Evolutionary conservation across 108 stramenopile genomes (phyloP).

Genomic region (Poteriospumella lacustris): DNA sequence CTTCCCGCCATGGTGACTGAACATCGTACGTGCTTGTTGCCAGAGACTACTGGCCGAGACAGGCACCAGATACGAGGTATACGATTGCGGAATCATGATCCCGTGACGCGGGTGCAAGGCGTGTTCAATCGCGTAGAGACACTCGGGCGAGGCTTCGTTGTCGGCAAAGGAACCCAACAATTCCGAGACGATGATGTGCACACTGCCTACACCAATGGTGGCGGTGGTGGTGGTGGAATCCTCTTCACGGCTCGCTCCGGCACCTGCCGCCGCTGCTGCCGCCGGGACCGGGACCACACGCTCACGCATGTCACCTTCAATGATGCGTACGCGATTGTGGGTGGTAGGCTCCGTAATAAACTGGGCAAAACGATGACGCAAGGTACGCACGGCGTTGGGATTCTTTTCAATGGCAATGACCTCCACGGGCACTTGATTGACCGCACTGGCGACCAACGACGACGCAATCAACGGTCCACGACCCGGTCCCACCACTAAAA

Average conservation of each 20-base stretch:
- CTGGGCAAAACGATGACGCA: slow-evolving; percentile 61
- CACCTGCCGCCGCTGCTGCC: too few species aligned
- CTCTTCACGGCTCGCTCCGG: too few species aligned
- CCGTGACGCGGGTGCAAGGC: slow-evolving; percentile 60
- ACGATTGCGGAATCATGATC: slow-evolving; percentile 57
- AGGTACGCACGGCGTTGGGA: slow-evolving; percentile 85
- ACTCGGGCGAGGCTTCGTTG: slow-evolving; percentile 96
- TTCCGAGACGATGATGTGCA: slow-evolving; percentile 88
- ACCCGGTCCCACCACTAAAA: slow-evolving; percentile 87
- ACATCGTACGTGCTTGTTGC: slow-evolving; percentile 25
- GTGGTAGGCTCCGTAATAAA: slow-evolving; percentile 71
- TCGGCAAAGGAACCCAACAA: slow-evolving; percentile 92
- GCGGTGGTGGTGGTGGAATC: background rate
- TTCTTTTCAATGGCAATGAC: slow-evolving; percentile 82
- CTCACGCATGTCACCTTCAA: slow-evolving; percentile 81
- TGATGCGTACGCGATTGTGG: slow-evolving; percentile 66
- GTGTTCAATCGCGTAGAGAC: slow-evolving; percentile 81
- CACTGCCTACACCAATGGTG: slow-evolving; percentile 32
- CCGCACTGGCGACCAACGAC: slow-evolving; percentile 53
- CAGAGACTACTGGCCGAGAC: slow-evolving; percentile 80
- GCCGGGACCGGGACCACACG: slow-evolving; percentile 40
- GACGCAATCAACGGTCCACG: slow-evolving; percentile 86
- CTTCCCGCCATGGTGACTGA: too few species aligned
- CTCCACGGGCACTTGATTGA: slow-evolving; percentile 30
- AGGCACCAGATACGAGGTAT: slow-evolving; percentile 83